These are phyloP conservation scores for Daldinia sp. DNA, from an alignment of 2,329 filamentous ascomycete genomes.

Conservation along the genomic window DNA sequence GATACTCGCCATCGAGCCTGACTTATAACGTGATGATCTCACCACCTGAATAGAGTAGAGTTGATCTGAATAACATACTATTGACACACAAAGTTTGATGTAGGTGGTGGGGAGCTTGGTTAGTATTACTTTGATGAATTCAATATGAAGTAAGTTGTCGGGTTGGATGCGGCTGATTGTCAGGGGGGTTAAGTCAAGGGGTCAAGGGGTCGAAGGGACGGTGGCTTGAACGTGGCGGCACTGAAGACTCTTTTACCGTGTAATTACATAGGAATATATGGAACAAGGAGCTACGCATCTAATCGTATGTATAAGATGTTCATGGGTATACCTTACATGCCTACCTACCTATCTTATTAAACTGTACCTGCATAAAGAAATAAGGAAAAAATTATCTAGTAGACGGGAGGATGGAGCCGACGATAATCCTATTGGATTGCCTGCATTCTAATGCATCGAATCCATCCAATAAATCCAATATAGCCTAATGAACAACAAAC, in stretches of 20 bases:
- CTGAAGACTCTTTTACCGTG: background rate
- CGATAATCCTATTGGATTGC: background rate
- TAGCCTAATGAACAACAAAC: background rate
- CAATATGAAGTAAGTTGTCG: background rate
- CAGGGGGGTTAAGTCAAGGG: too few relatives aligned
- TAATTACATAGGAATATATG: background rate
- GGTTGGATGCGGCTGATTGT: conserved; percentile 31
- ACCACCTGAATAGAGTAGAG: background rate
- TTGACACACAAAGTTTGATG: background rate
- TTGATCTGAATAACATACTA: conserved; percentile 6
- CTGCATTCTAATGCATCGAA: too few relatives aligned
- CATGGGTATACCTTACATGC: too few relatives aligned
- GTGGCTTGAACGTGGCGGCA: conserved; percentile 24
- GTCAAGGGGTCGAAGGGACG: too few relatives aligned
- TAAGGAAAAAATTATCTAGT: too few relatives aligned
- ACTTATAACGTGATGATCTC: conserved; percentile 19
- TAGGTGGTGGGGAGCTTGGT: background rate
- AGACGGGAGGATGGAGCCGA: background rate
- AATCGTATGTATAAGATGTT: too few relatives aligned
- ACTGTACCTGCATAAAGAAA: conserved; percentile 4
- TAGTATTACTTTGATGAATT: background rate
- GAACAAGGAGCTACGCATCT: background rate
- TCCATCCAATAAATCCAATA: too few relatives aligned
- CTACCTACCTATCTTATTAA: background rate
- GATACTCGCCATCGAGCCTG: conserved; percentile 1